Base-by-base conservation (phyloP, 495 filamentous ascomycete species). In the Penicillium flavigenum region DNA sequence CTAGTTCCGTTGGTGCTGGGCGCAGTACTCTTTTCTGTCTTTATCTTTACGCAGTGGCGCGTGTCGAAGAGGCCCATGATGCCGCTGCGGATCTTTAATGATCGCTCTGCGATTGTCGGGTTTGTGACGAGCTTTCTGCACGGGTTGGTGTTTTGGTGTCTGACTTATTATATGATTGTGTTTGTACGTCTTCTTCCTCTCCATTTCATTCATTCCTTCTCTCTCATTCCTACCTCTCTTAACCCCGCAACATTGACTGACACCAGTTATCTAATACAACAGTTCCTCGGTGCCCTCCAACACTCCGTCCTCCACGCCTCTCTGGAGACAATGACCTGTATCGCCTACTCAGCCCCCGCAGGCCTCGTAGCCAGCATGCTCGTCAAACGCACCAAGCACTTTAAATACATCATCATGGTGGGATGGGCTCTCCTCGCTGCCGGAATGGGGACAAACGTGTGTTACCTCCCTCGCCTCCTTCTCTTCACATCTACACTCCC, bases 391-490 rank as follows among this genome's bases (percentile, higher is more conserved):
- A 53, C 49, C 11, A 49, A 59, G 39, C 48, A 43, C 41, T 59
- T 59, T 19, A 54, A 59, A 54, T 54, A 59, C 31, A 51, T 59
- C 50, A 47, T 59, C 27, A 49, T 59, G 4, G 22, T 54, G 17
- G 56, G 56, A 17, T 59, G 56, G 56, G 56, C 42, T 34, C 56
- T 59, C 19, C 50, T 59, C 36, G 56, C 50, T n/a, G 49, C 39
- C 8, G 56, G 56, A 36, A 45, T 59, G 38, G 56, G 56, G 2
- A 47, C 32, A 29, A 54, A 54, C 27, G 49, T 54, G 48, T 29
- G 53, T 14, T 14, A 31, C 45, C 47, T 48, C 43, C 44, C 4
- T 27, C 43, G 5, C 2, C 54, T 42, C 39, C 39, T 42, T 42
- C 17, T 42, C 17, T 42, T 42, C 17, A 6, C 39, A 42, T 20